Evolutionary conservation across 805 yeast species (phyloP).

Genomic region (Saturnispora gosingensis): DNA sequence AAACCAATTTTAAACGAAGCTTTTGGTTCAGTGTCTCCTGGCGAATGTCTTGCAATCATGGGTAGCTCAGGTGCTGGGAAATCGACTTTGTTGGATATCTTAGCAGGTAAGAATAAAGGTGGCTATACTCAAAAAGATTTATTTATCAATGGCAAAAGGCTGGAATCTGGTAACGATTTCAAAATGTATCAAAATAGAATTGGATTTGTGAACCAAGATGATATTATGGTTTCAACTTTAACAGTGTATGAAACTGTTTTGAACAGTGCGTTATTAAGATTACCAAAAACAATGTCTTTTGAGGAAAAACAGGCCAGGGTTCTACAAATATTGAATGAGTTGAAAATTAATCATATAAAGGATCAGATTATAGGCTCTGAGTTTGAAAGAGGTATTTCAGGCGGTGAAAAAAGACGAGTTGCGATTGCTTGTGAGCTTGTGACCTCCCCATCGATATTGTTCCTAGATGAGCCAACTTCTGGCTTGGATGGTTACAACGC

Average conservation of each 20-base stretch:
- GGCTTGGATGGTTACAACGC: slow-evolving; percentile 95
- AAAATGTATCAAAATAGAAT: slow-evolving; percentile 54
- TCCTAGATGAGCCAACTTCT: slow-evolving; percentile 89
- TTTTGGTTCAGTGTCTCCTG: slow-evolving; percentile 73
- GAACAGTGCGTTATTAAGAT: slow-evolving; percentile 79
- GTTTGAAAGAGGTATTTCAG: slow-evolving; percentile 84
- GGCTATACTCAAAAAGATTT: slow-evolving; percentile 64
- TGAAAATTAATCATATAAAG: slow-evolving; percentile 72
- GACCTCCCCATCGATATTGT: slow-evolving; percentile 74
- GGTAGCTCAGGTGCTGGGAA: slow-evolving; percentile 99
- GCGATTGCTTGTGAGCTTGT: slow-evolving; percentile 91
- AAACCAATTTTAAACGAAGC: slow-evolving; percentile 50
- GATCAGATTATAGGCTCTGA: slow-evolving; percentile 86
- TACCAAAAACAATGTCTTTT: slow-evolving; percentile 74
- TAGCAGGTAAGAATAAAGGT: slow-evolving; percentile 79
- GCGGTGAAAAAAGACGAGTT: slow-evolving; percentile 87
- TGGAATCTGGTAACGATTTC: slow-evolving; percentile 21
- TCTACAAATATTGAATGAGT: slow-evolving; percentile 72
- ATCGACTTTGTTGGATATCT: slow-evolving; percentile 83
- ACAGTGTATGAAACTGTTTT: slow-evolving; percentile 94
- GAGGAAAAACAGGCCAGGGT: slow-evolving; percentile 71
- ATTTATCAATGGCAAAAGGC: slow-evolving; percentile 60
- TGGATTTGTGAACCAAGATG: slow-evolving; percentile 97
- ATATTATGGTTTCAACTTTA: slow-evolving; percentile 78
- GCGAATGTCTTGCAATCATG: slow-evolving; percentile 90